A percentile compares a stretch with the other conserved stretches of the same genome.
These are phyloP conservation scores for Cercospora beticola DNA, from an alignment of 2,329 filamentous ascomycete species.

Conservation along the genomic window DNA sequence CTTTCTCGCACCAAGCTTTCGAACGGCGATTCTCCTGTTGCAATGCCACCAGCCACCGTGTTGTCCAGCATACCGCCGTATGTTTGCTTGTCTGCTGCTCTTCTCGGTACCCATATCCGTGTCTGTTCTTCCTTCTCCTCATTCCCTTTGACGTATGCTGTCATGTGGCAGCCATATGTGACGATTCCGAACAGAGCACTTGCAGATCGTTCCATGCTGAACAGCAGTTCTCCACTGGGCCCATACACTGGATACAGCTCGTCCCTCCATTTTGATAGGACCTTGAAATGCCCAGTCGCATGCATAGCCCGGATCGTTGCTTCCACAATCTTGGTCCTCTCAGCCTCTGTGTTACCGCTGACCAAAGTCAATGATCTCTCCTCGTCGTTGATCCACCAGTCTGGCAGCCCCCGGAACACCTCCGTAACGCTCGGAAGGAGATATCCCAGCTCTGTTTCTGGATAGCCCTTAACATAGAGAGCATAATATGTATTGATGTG, in stretches of 20 bases:
- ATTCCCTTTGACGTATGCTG: conserved; percentile 56
- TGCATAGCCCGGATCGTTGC: conserved; percentile 67
- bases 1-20: conserved; percentile 83
- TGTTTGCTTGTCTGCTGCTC: conserved; percentile 76
- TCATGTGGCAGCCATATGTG: conserved; percentile 78
- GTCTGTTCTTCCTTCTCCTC: conserved; percentile 54
- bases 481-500: conserved; percentile 53
- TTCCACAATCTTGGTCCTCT: conserved; percentile 60
- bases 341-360: conserved; percentile 56
- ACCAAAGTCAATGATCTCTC: conserved; percentile 62
- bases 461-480: conserved; percentile 66
- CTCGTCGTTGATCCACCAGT: conserved; percentile 61
- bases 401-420: conserved; percentile 55
- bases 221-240: conserved; percentile 59
- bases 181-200: conserved; percentile 72
- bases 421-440: conserved; percentile 62
- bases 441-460: conserved; percentile 61
- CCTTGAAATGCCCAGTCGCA: conserved; percentile 66
- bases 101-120: conserved; percentile 79
- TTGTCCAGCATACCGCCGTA: conserved; percentile 94
- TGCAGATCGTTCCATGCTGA: conserved; percentile 75
- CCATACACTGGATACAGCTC: conserved; percentile 78
- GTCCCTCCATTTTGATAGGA: conserved; percentile 76
- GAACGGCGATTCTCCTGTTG: conserved; percentile 74
- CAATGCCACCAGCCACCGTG: conserved; percentile 82